Conservation (phyloP, 2,329 filamentous ascomycete species). For the Trichophaea hybrida region DNA sequence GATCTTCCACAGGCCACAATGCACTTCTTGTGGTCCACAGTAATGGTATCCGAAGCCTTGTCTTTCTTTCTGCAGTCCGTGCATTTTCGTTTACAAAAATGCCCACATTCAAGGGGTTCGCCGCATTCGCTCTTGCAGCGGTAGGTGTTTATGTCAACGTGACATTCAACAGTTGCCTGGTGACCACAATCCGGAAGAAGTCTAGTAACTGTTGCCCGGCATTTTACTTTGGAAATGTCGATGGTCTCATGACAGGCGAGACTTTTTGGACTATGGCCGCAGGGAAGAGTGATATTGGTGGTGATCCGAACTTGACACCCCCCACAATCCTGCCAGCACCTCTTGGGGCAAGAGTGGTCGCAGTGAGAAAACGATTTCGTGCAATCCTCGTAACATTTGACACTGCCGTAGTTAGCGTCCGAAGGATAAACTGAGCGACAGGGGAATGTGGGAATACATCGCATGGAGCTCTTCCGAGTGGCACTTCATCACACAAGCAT, state of each 20-base stretch:
- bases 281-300: slow-evolving; percentile 14
- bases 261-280: slow-evolving; percentile 19
- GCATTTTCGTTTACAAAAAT: too few relatives aligned
- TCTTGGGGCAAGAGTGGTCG: slow-evolving; percentile 30
- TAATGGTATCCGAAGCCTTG: too few relatives aligned
- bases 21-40: slow-evolving; percentile 25
- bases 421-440: neutral
- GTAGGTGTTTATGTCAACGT: slow-evolving; percentile 33
- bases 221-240: slow-evolving; percentile 36
- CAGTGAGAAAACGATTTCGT: slow-evolving; percentile 28
- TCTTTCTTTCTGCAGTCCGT: too few relatives aligned
- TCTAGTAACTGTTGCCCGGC: slow-evolving; percentile 36
- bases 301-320: slow-evolving; percentile 15
- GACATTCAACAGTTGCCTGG: slow-evolving; percentile 38
- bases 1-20: slow-evolving; percentile 37
- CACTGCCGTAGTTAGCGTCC: slow-evolving; percentile 16
- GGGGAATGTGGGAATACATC: neutral
- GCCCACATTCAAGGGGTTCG: too few relatives aligned
- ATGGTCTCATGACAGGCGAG: slow-evolving; percentile 34
- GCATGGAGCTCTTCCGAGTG: slow-evolving; percentile 12
- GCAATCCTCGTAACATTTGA: slow-evolving; percentile 30
- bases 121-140: slow-evolving; percentile 39
- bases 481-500: slow-evolving; percentile 28
- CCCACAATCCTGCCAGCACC: slow-evolving; percentile 28
- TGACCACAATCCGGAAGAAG: slow-evolving; percentile 43